Base-by-base conservation (phyloP, 495 filamentous ascomycete species). In the Aspergillus hancockii region DNA sequence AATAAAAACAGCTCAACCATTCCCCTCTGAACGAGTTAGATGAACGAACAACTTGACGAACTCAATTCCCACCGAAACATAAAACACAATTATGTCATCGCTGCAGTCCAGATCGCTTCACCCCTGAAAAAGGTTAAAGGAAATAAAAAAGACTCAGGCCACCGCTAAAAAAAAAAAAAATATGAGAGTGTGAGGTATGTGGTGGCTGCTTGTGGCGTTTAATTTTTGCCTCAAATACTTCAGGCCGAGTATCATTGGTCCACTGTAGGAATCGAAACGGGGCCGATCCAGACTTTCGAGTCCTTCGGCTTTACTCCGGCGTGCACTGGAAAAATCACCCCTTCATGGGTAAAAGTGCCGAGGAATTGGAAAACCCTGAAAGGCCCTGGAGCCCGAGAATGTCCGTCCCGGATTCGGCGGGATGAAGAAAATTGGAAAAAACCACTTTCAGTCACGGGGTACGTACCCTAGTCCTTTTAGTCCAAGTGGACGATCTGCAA, bases 221-320 rank as follows among this genome's bases (percentile, higher is more conserved):
- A 12, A n/a, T 6, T 12, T 41, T 6, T 16, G 14, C 38, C 34
- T 10, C 34, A 9, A 9, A 36, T 36, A 36, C 4, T 14, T 5
- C 4, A 36, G 4, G 34, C 34, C 34, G 34, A 36, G 14, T 7
- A 41, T 41, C 3, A 14, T 41, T 41, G 14, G 38, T 23, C 23
- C 43, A 47, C 5, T n/a, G 43, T n/a, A 4, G 8, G 1, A 41
- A 10, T 1, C 19, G 43, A 47, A 47, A 47, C 43, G 43, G 43
- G 19, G 43, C 43, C 43, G 43, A 47, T 22, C 43, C 43, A 47
- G 43, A 43, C 18, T 32, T 54, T 36, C 38, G 32, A 32, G 13
- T 52, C 9, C 25, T 52, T 67, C 87, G 66, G 66, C 52, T 57
- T 64, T 68, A 51, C 57, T 65, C 66, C 62, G 66, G 60, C 36